Conservation (phyloP, 1,284 basidiomycete species). For the Cystobasidium slooffiae region DNA sequence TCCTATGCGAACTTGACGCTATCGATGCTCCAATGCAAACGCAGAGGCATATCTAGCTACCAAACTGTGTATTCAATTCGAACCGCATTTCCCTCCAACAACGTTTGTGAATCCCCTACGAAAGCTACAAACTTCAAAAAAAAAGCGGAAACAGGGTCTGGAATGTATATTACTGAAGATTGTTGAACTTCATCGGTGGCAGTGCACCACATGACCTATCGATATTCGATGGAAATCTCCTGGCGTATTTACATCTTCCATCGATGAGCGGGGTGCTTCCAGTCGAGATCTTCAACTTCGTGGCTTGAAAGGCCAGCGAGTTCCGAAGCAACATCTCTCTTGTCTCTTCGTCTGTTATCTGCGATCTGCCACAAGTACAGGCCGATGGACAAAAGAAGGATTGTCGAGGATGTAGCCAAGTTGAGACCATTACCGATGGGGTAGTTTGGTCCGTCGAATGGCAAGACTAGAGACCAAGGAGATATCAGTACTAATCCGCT, state of each 20-base stretch:
- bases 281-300: slow-evolving; percentile 36
- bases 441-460: slow-evolving; percentile 22
- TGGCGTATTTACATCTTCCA: slow-evolving; percentile 25
- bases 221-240: background rate
- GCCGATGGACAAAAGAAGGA: slow-evolving; percentile 43
- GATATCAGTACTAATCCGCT: background rate
- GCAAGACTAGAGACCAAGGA: slow-evolving; percentile 44
- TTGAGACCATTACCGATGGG: slow-evolving; percentile 45
- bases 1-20: too few relatives aligned
- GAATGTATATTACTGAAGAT: too few relatives aligned
- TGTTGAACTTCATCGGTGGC: too few relatives aligned
- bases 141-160: too few relatives aligned
- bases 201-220: background rate
- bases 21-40: too few relatives aligned
- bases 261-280: slow-evolving; percentile 35
- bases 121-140: too few relatives aligned
- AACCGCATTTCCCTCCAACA: too few relatives aligned
- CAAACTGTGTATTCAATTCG: too few relatives aligned
- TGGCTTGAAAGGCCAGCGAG: slow-evolving; percentile 27
- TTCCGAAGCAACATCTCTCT: slow-evolving; percentile 12
- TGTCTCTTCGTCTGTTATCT: slow-evolving; percentile 46
- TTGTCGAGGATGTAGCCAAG: slow-evolving; percentile 45
- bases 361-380: slow-evolving; percentile 43
- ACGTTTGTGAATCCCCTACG: too few relatives aligned
- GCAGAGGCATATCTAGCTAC: too few relatives aligned